phyloP scores from a whole-genome alignment of 257 asterid genomes.

The Solanum chilense region DNA sequence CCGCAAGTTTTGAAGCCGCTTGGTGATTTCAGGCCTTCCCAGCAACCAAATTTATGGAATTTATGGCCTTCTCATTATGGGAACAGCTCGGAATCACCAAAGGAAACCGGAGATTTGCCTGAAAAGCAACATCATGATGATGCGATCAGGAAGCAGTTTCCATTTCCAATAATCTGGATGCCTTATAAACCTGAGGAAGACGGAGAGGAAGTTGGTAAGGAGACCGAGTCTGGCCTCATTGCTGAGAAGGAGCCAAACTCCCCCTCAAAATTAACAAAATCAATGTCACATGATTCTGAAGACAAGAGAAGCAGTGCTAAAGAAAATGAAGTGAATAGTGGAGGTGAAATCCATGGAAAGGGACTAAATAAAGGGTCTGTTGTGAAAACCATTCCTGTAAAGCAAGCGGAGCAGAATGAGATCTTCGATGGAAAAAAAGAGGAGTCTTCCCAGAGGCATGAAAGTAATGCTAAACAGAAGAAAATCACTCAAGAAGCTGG shows the following conservation, averaged over 20 bases:
- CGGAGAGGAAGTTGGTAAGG: neutral
- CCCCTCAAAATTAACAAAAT: neutral
- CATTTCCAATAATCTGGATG: constrained; percentile 50
- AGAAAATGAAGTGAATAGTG: neutral
- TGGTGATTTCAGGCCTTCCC: neutral
- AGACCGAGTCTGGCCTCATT: neutral
- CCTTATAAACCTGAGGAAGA: constrained; percentile 34
- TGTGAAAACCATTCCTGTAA: constrained; percentile 28
- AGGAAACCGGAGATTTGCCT: constrained; percentile 8
- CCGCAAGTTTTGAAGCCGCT: constrained; percentile 1
- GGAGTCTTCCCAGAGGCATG: neutral
- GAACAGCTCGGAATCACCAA: constrained; percentile 7
- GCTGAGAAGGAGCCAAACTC: neutral
- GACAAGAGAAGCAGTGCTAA: neutral
- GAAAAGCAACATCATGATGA: constrained; percentile 2
- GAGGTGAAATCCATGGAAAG: neutral
- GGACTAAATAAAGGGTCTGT: constrained; percentile 1
- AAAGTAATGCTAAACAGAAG: constrained; percentile 1
- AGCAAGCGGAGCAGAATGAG: constrained; percentile 19
- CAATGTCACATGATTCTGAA: neutral
- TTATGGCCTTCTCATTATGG: constrained; percentile 31
- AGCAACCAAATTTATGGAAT: constrained; percentile 11
- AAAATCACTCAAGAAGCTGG: constrained; percentile 5
- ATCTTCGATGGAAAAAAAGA: constrained; percentile 2
- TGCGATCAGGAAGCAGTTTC: constrained; percentile 11